These are phyloP conservation scores for Leishmania guyanensis DNA, from an alignment of 208 protist species.

Conservation along the genomic window DNA sequence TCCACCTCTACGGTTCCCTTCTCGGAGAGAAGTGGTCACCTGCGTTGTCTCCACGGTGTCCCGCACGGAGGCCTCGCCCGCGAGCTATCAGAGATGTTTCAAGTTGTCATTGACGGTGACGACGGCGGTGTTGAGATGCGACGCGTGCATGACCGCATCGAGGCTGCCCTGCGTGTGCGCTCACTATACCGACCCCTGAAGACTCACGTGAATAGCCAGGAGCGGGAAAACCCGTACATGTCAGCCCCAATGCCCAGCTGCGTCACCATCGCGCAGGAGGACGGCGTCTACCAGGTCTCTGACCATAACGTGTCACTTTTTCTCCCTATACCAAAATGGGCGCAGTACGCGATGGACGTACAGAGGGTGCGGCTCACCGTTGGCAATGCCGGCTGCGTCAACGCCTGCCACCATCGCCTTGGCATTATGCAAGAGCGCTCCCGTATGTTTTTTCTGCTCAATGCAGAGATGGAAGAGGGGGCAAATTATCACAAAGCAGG, in stretches of 20 bases:
- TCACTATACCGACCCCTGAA: conserved; percentile 47
- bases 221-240: conserved; percentile 24
- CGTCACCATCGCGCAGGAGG: conserved; percentile 54
- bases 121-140: conserved; percentile 89
- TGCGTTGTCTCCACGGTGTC: not conserved
- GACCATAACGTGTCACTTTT: conserved; percentile 42
- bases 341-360: conserved; percentile 72
- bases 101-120: conserved; percentile 91
- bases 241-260: conserved; percentile 26
- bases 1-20: not conserved
- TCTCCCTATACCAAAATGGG: conserved; percentile 51
- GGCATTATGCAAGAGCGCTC: conserved; percentile 93
- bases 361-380: conserved; percentile 76
- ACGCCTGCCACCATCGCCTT: conserved; percentile 84
- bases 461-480: conserved; percentile 87
- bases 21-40: not conserved
- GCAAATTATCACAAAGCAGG: conserved; percentile 76
- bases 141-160: conserved; percentile 84
- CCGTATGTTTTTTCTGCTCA: conserved; percentile 92
- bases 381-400: conserved; percentile 69
- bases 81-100: conserved; percentile 73
- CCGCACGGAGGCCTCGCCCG: not conserved
- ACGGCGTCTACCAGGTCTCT: conserved; percentile 76
- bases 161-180: conserved; percentile 67
- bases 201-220: not conserved